These are phyloP conservation scores for Pisolithus albus DNA, from an alignment of 768 basidiomycete species.

Conservation along the genomic window DNA sequence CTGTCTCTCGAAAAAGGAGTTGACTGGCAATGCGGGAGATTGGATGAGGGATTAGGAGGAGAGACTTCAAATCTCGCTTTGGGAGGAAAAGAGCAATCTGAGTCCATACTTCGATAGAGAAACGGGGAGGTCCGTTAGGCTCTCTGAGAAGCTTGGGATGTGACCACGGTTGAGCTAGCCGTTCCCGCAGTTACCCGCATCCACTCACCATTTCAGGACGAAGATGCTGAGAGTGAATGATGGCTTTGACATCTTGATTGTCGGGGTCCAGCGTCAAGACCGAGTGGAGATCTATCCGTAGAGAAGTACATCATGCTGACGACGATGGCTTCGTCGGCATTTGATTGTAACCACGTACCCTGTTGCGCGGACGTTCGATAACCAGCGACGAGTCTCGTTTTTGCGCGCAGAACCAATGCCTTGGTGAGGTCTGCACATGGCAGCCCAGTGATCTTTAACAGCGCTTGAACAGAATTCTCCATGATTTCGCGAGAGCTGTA, in stretches of 20 bases:
- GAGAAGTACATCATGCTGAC: neutral
- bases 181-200: neutral
- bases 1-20: conserved; percentile 55
- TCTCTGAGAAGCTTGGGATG: conserved; percentile 25
- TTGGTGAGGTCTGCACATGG: conserved; percentile 46
- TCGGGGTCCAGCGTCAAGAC: conserved; percentile 59
- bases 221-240: conserved; percentile 47
- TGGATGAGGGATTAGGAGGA: conserved; percentile 58
- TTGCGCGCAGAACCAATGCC: conserved; percentile 62
- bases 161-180: neutral
- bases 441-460: conserved; percentile 50
- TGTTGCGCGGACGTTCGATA: conserved; percentile 57
- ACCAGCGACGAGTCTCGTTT: conserved; percentile 54
- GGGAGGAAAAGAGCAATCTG: conserved; percentile 60
- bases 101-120: conserved; percentile 68
- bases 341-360: conserved; percentile 31
- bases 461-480: conserved; percentile 71
- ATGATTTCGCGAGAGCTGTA: conserved; percentile 49
- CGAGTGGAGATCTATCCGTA: conserved; percentile 52
- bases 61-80: conserved; percentile 55
- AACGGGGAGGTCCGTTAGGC: conserved; percentile 41
- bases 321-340: neutral
- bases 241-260: conserved; percentile 58
- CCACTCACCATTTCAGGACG: conserved; percentile 50
- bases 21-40: conserved; percentile 65